A percentile compares a stretch with the other conserved stretches of the same genome.
Evolutionary conservation across 768 basidiomycete species (phyloP).

Genomic region (Tricholoma sp.): DNA sequence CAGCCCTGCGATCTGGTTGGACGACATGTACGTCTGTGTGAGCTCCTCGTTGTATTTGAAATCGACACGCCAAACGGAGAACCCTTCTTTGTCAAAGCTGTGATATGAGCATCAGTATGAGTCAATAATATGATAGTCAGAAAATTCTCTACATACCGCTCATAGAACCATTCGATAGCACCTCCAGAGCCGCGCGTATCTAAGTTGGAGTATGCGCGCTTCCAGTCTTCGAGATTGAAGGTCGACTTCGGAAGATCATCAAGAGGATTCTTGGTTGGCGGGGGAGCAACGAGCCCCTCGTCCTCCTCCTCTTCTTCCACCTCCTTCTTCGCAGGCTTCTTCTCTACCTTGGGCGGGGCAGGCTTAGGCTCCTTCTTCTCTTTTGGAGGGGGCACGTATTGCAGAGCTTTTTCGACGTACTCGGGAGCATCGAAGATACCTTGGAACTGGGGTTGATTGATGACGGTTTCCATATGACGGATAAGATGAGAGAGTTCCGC

Average conservation of each 20-base stretch:
- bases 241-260: constrained; percentile 85
- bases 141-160: constrained; percentile 56
- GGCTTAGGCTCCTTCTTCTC: constrained; percentile 65
- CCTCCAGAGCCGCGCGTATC: constrained; percentile 86
- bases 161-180: constrained; percentile 93
- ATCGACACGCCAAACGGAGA: constrained; percentile 87
- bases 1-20: constrained; percentile 92
- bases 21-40: constrained; percentile 89
- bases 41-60: constrained; percentile 96
- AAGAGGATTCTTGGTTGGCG: constrained; percentile 92
- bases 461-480: constrained; percentile 82
- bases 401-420: constrained; percentile 65
- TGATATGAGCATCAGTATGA: neutral
- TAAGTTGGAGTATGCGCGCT: constrained; percentile 95
- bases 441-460: constrained; percentile 76
- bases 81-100: constrained; percentile 86
- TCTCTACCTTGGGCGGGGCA: constrained; percentile 48
- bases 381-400: constrained; percentile 72
- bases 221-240: constrained; percentile 95
- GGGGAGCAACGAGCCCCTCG: constrained; percentile 73
- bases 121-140: neutral
- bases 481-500: constrained; percentile 68
- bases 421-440: constrained; percentile 54
- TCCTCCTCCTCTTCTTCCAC: constrained; percentile 73
- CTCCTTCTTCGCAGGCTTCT: constrained; percentile 65